A percentile compares a stretch with the other conserved stretches of the same genome.
These are phyloP conservation scores for Rostrohypoxylon terebratum DNA, from an alignment of 495 filamentous ascomycete species.

Conservation along the genomic window DNA sequence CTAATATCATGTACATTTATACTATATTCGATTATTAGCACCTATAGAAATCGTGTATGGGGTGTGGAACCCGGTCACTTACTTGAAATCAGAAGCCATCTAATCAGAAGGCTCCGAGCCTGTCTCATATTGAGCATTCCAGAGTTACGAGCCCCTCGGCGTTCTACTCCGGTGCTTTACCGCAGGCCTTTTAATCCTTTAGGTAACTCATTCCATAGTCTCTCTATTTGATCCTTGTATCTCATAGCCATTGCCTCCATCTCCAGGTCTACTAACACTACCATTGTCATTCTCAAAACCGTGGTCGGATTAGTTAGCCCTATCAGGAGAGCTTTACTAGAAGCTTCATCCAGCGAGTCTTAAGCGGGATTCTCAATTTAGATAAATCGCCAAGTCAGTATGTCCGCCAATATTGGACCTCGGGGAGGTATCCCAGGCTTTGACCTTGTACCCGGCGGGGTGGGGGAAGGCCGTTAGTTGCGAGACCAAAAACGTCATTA, in stretches of 20 bases:
- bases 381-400: not conserved
- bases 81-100: slow-evolving; percentile 4
- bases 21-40: not conserved
- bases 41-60: not conserved
- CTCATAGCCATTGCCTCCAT: not conserved
- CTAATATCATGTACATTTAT: slow-evolving; percentile 7
- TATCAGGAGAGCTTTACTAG: not conserved
- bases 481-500: slow-evolving; percentile 22
- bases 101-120: not conserved
- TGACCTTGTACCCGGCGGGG: slow-evolving; percentile 1
- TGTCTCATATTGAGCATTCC: not conserved
- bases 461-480: slow-evolving; percentile 32
- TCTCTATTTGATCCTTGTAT: too few relatives aligned
- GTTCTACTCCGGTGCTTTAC: not conserved
- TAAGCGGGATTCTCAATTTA: not conserved
- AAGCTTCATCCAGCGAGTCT: not conserved
- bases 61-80: not conserved
- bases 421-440: not conserved
- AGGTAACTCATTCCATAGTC: not conserved
- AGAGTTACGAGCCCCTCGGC: slow-evolving; percentile 9
- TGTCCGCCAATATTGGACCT: not conserved
- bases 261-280: not conserved
- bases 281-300: not conserved
- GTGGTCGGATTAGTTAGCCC: not conserved
- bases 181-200: not conserved